Evolutionary conservation across 2,329 filamentous ascomycete species (phyloP).

Genomic region (Curvularia spicifera): DNA sequence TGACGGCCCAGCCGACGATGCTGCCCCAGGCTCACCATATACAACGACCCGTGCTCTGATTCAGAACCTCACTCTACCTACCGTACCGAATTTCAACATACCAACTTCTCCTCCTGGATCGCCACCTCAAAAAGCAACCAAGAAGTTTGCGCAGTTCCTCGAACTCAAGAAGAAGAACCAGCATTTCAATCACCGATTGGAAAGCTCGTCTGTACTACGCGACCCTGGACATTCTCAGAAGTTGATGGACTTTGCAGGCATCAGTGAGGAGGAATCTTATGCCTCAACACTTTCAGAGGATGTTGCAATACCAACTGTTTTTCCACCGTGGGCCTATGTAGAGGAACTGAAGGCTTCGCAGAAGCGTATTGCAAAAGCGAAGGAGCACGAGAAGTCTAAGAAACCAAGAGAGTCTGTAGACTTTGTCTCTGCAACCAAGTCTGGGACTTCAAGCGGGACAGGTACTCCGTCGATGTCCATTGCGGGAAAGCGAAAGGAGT

Average conservation of each 20-base stretch:
- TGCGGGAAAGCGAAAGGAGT: slow-evolving; percentile 39
- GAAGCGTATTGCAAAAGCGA: slow-evolving; percentile 45
- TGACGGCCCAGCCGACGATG: slow-evolving; percentile 22
- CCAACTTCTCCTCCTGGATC: slow-evolving; percentile 72
- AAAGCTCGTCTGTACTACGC: slow-evolving; percentile 68
- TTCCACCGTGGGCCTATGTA: slow-evolving; percentile 53
- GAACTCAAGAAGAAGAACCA: slow-evolving; percentile 76
- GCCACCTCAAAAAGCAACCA: slow-evolving; percentile 57
- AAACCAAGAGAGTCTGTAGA: slow-evolving; percentile 40
- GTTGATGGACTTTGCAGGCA: slow-evolving; percentile 71
- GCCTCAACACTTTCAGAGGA: slow-evolving; percentile 60
- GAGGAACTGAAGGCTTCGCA: slow-evolving; percentile 53
- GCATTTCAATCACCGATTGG: slow-evolving; percentile 79
- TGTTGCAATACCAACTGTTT: slow-evolving; percentile 49
- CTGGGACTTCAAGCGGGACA: slow-evolving; percentile 33
- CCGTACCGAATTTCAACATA: slow-evolving; percentile 74
- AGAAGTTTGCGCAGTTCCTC: slow-evolving; percentile 76
- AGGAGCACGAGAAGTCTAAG: slow-evolving; percentile 40
- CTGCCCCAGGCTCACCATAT: slow-evolving; percentile 66
- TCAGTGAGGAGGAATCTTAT: slow-evolving; percentile 67
- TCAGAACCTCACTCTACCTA: slow-evolving; percentile 75
- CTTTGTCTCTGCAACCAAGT: slow-evolving; percentile 42
- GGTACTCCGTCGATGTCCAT: slow-evolving; percentile 30
- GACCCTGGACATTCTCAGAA: slow-evolving; percentile 77
- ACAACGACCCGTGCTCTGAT: slow-evolving; percentile 68